Evolutionary conservation across 805 yeast genomes (phyloP), one percentile per base, ranked within the genome.

Genomic region (Hanseniaspora taiwanica): DNA sequence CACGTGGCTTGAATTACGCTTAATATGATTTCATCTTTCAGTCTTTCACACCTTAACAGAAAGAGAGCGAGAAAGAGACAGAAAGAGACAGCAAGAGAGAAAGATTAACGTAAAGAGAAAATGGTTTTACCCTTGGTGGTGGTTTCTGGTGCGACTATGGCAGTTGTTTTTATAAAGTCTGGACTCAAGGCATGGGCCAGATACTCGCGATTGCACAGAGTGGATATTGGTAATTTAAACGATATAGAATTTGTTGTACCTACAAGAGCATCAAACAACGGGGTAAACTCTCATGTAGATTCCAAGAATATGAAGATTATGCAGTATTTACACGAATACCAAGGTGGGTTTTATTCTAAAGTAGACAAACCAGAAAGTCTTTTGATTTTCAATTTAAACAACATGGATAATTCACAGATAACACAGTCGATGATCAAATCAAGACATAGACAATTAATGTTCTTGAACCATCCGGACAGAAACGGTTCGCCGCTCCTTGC

Each of bases 401-500:
- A 74, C 17, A 71, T 80, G 38, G 59, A 74, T 7, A 17, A 18
- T 5, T 12, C 23, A 3, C 60, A 64, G 41, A 50, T 78, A 25
- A 62, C 66, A 33, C 58, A 55, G 23, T 66, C 66, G 10, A 54
- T 71, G 47, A 64, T 89, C 48, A 79, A 78, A 58, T 77, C 72
- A 44, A 74, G 76, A 42, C 94, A 85, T 55, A 69, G 94, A 52
- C 64, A 63, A 44, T 69, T 80, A 54, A 85, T 84, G 94, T 64
- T 84, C 60, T 63, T 74, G 10, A 84, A 84, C 57, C 95, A 84
- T 55, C 94, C 95, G 1, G 95, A 84, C 58, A 75, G 80, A 50
- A 94, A 94, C 3, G 95, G 95, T 2, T 78, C 87, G 36, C 76
- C 84, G 16, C 81, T 70, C 48, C 51, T 84, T 46, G 91, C 94